Evolutionary conservation across 2,329 filamentous ascomycete genomes (phyloP), one percentile per base, ranked within the genome.

Genomic region (Shiraia sp.): DNA sequence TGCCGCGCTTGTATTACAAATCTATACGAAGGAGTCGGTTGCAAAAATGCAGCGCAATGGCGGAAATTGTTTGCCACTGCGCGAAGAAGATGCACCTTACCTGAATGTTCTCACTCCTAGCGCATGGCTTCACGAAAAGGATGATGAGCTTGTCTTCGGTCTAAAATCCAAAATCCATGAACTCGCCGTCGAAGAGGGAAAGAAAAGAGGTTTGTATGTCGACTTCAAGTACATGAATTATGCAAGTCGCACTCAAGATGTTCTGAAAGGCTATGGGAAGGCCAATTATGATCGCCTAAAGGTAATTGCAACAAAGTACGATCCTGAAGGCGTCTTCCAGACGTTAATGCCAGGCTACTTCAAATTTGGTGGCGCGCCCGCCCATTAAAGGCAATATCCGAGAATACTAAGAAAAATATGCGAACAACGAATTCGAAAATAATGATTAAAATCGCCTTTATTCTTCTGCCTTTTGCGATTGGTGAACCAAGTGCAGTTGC

Each of bases 161-260:
- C 38, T 49, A 4, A 40, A 38, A 12, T 23, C 15, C 4, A 49
- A 50, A 7, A 48, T 57, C n/a, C 42, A 54, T 34, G 37, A 36
- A 10, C 31, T 29, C 4, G 48, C 38, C 1, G 47, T 46, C n/a
- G 36, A 12, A 16, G 50, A 53, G 26, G 50, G 44, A 4, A 53
- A 51, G 36, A 42, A 26, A 9, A 36, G 48, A 4, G 48, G 45
- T 2, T 14, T 55, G n/a, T 40, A 45, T 13, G 43, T 28, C 6
- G 36, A 37, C 4, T 76, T 65, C 42, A 49, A 75, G 19, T 77
- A 76, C 55, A 69, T 75, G 67, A 77, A 77, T 51, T 76, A 77
- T 45, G 75, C 71, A 9, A 65, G 64, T 31, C 58, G 65, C 41
- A 71, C 63, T 45, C 72, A 77, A 49, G 66, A 72, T 44, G 66